Evolutionary conservation across 1,284 basidiomycete species (phyloP), one percentile per base, ranked within the genome.

Genomic region (Cutaneotrichosporon spelunceum): DNA sequence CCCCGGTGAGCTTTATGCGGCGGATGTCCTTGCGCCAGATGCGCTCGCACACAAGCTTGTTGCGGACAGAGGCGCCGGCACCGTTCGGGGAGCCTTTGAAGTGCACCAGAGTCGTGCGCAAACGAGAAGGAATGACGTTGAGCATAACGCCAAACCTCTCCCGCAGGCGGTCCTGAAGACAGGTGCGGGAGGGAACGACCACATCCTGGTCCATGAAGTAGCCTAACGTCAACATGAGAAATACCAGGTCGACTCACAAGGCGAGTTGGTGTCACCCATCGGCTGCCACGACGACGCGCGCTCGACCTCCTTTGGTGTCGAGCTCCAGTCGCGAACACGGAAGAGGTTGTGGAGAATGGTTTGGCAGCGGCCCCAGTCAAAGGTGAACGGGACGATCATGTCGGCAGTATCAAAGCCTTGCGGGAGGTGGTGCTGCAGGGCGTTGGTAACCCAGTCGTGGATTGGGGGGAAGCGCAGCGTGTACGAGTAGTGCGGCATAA

Each of bases 321-420:
- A 16, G 54, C 57, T 57, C 53, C 44, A 57, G 33, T 61, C 56
- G 34, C 63, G 60, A 19, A 64, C 60, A 27, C 58, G 53, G 26
- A 60, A 68, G 24, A 72, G 57, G 56, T 66, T 56, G 34, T 58
- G 62, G 19, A 66, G 53, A 24, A 68, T 60, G 2, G 61, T 64
- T 50, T 68, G 65, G 63, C 73, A 74, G 3, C 62, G 62, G 1
- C 78, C 77, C 68, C 71, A 80, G 66, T 79, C 78, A 56, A 76
- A 74, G 3, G 77, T 77, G 64, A 79, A 79, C 14, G 78, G 76
- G 21, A 79, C 65, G 53, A 77, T 70, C 48, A 78, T 65, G 45
- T 69, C 66, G 24, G 68, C 64, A 13, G 19, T 39, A 56, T 57
- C 52, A 42, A 61, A 61, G 26, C 10, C 54, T 7, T 36, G 56